A percentile compares a stretch with the other conserved stretches of the same genome.
Evolutionary conservation across 2,329 filamentous ascomycete species (phyloP).

Genomic region (Stemphylium lycopersici): DNA sequence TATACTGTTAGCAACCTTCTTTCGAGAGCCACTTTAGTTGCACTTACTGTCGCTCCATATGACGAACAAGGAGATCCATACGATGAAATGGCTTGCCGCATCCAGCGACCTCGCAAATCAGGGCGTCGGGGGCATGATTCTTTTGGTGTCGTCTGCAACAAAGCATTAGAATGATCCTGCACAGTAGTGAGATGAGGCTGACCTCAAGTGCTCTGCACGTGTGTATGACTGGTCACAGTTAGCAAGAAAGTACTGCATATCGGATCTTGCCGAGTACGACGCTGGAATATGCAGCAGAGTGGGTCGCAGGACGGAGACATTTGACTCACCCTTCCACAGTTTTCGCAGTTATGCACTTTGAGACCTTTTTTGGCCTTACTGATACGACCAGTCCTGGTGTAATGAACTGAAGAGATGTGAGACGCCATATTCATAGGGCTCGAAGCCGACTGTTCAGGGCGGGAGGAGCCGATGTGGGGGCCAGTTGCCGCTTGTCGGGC

Average conservation of each 20-base stretch:
- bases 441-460: slow-evolving; percentile 34
- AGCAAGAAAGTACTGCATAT: slow-evolving; percentile 17
- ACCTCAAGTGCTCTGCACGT: slow-evolving; percentile 56
- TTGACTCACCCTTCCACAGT: slow-evolving; percentile 53
- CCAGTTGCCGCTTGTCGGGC: slow-evolving; percentile 29
- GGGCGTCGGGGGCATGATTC: slow-evolving; percentile 52
- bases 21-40: neutral
- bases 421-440: slow-evolving; percentile 42
- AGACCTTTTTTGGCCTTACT: slow-evolving; percentile 57
- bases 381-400: slow-evolving; percentile 55
- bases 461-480: slow-evolving; percentile 38
- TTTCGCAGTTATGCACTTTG: slow-evolving; percentile 54
- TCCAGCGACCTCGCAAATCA: slow-evolving; percentile 49
- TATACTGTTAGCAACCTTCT: slow-evolving; percentile 19
- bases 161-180: slow-evolving; percentile 9
- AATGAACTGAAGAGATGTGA: slow-evolving; percentile 42
- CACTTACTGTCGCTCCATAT: slow-evolving; percentile 54
- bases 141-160: slow-evolving; percentile 52
- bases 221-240: slow-evolving; percentile 53
- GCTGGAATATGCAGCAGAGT: too few relatives aligned
- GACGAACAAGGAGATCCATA: slow-evolving; percentile 53
- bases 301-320: neutral
- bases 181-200: neutral
- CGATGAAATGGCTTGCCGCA: slow-evolving; percentile 54
- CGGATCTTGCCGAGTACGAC: too few relatives aligned